Base-by-base conservation (phyloP, 192 early-diverging fungal genomes). In the Podila epigama region DNA sequence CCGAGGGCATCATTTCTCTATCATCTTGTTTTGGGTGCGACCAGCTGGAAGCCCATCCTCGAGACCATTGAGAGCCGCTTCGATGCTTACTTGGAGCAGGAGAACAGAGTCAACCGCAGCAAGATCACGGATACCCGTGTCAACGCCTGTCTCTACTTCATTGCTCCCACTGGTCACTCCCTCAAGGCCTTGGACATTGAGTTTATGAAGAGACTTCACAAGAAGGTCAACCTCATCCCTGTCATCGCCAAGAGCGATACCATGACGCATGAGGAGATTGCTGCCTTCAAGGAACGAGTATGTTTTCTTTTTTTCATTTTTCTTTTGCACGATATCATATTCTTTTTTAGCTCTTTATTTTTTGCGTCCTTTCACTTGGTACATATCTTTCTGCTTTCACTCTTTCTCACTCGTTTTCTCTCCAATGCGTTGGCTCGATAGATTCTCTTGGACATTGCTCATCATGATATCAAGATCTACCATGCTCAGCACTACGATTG, bases 11-110 rank as follows among this genome's bases (percentile, higher is more conserved):
- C n/a, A n/a, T n/a, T n/a, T 60, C 15, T 57, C 42, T 20, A 50
- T 53, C 31, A 77, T 69, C n/a, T n/a, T n/a, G n/a, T n/a, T n/a
- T n/a, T n/a, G n/a, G n/a, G n/a, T n/a, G n/a, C n/a, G n/a, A n/a
- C n/a, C n/a, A 94, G 93, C 79, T 99, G 97, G 97, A 94, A 97
- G 79, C 96, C 97, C 7, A 96, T 99, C 75, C 79, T 96, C 67
- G 90, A 96, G 69, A 92, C 94, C 80, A 97, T 99, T 80, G 94
- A 98, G 86, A 90, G 93, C 52, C 95, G 96, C 69, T 98, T 95
- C 81, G 94, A 94, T 63, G 86, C 91, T 22, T 99, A 93, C 71
- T 83, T 99, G 39, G 91, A 94, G 22, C 94, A 97, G 86, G 97
- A 99, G 81, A 92, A 95, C 79, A 84, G 89, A 53, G 95, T 89